phyloP scores from a whole-genome alignment of 2,329 filamentous ascomycete genomes.

The Fusarium luffae region DNA sequence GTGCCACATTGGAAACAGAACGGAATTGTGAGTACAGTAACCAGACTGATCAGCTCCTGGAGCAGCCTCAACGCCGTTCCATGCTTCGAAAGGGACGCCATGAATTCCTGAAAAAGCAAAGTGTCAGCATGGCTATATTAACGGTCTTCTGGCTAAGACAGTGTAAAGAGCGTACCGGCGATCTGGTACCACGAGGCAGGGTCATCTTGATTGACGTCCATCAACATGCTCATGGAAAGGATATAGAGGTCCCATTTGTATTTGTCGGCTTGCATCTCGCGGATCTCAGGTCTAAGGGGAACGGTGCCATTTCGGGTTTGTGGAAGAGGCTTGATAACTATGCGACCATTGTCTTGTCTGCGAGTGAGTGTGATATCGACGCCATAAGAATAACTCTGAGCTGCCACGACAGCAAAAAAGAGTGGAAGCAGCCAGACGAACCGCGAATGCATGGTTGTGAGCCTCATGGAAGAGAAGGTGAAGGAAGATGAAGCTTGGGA shows the following conservation, averaged over 20 bases:
- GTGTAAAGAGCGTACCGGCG: conserved; percentile 66
- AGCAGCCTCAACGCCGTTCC: conserved; percentile 63
- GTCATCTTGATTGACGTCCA: conserved; percentile 70
- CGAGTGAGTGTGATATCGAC: conserved; percentile 56
- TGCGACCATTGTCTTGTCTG: conserved; percentile 52
- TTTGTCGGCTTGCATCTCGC: conserved; percentile 69
- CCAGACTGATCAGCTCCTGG: conserved; percentile 68
- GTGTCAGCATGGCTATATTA: conserved; percentile 14
- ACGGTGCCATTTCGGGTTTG: conserved; percentile 53
- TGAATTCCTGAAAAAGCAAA: conserved; percentile 72
- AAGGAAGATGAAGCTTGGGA: not conserved
- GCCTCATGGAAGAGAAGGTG: not conserved
- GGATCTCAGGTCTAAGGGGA: conserved; percentile 72
- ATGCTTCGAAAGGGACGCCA: conserved; percentile 73
- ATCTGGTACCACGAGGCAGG: conserved; percentile 82
- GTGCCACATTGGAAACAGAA: conserved; percentile 85
- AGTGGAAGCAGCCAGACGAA: conserved; percentile 19
- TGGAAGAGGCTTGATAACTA: conserved; percentile 59
- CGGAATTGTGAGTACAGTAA: conserved; percentile 81
- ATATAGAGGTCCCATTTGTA: conserved; percentile 83
- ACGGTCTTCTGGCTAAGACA: not conserved
- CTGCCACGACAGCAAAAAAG: conserved; percentile 24
- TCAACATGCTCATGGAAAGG: conserved; percentile 78
- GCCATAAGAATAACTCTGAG: conserved; percentile 63
- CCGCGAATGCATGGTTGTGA: conserved; percentile 27